Base-by-base conservation (phyloP, 1,139 yeast species). In the Spathaspora jeffriesii region DNA sequence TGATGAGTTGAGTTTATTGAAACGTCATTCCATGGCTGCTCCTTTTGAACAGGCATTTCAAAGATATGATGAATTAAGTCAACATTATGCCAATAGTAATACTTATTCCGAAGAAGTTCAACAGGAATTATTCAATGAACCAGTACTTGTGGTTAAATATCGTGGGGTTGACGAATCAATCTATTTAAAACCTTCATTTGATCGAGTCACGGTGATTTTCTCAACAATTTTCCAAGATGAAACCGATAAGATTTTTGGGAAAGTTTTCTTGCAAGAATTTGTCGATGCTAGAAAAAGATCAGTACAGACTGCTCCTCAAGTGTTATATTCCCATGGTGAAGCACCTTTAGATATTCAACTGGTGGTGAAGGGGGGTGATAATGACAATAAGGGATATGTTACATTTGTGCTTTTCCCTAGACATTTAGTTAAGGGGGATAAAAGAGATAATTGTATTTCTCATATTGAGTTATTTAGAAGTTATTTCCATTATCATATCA, bases 221-320 rank as follows among this genome's bases (percentile, higher is more conserved):
- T 90, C 96, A 44, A 93, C 98, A 2, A 78, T 90, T 40, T 93
- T 93, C 78, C 88, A 89, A 61, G 99, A 95, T 68, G 99, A 95
- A 68, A 93, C 98, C 9, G 99, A 93, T 69, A 89, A 89, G 65
- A 83, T 91, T 49, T 90, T 93, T 60, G 97, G 98, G 45, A 91
- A 88, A 66, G 97, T 93, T 48, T 93, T 95, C 64, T 73, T 93
- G 56, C 99, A 93, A 68, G 99, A 93, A 70, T 93, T 93, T 68
- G 97, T 93, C 43, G 99, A 64, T 53, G 98, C 99, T 11, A 83
- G 99, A 69, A 87, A 88, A 68, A 83, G 98, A 64, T 88, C 96
- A 13, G 95, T 93, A 50, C 99, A 95, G 70, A 92, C 96, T 45
- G 97, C 99, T 2, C 99, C 99, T 20, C 99, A 95, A 73, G 99